These are phyloP conservation scores for Fusarium acutatum DNA, from an alignment of 2,329 filamentous ascomycete species.

Conservation along the genomic window DNA sequence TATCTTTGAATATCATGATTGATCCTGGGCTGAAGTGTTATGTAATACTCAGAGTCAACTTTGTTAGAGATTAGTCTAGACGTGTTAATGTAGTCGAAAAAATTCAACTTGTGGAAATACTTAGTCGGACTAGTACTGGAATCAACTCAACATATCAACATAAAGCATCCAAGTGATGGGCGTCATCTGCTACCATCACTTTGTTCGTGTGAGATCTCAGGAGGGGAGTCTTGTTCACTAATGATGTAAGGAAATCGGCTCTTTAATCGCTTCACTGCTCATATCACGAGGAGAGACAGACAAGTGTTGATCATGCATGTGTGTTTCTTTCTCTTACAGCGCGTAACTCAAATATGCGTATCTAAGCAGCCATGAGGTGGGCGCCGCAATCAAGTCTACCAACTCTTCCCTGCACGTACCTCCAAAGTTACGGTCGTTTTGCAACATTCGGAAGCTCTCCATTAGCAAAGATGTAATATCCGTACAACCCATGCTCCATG, in stretches of 20 bases:
- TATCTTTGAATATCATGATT: neutral
- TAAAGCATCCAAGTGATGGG: neutral
- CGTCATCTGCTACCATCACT: neutral
- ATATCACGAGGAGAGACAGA: neutral
- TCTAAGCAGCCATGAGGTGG: slow-evolving; percentile 38
- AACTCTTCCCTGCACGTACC: slow-evolving; percentile 21
- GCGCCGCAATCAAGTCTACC: slow-evolving; percentile 21
- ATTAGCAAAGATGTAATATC: slow-evolving; percentile 29
- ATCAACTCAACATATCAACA: neutral
- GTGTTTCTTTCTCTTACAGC: slow-evolving; percentile 38
- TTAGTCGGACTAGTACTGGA: neutral
- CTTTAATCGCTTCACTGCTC: neutral
- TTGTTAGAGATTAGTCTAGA: neutral
- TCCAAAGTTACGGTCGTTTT: slow-evolving; percentile 14
- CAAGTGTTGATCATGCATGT: slow-evolving; percentile 29
- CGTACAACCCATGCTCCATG: slow-evolving; percentile 34
- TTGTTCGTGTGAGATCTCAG: neutral
- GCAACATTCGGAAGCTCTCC: slow-evolving; percentile 29
- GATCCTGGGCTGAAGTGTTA: neutral
- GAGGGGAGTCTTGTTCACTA: neutral
- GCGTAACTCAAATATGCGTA: slow-evolving; percentile 41
- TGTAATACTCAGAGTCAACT: neutral
- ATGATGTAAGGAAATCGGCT: neutral
- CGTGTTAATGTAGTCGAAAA: neutral
- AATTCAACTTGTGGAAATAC: neutral